phyloP scores from a whole-genome alignment of 176 grass and related monocot species.

The Metroxylon sagu region DNA sequence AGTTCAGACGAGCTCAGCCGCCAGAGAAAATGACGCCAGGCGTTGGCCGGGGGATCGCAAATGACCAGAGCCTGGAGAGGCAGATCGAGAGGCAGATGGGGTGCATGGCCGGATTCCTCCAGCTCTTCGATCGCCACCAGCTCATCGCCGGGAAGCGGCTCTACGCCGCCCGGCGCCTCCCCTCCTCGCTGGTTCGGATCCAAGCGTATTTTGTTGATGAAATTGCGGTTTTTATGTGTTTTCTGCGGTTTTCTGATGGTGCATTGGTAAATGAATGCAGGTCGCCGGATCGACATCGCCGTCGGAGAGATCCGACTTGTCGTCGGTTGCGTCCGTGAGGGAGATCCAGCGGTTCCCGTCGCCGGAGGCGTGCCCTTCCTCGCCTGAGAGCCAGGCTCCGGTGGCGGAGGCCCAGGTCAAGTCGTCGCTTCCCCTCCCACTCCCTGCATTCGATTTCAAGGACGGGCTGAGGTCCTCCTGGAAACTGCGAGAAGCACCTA shows the following conservation, averaged over 20 bases:
- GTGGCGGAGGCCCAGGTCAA: too few species aligned
- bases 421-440: not conserved
- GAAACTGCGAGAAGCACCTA: constrained; percentile 23
- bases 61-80: constrained; percentile 45
- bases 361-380: not conserved
- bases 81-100: constrained; percentile 54
- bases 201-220: too few species aligned
- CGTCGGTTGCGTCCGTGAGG: constrained; percentile 1
- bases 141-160: constrained; percentile 5
- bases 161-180: constrained; percentile 9
- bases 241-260: not conserved
- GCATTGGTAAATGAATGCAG: constrained; percentile 11
- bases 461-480: constrained; percentile 11
- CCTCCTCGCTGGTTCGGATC: constrained; percentile 3
- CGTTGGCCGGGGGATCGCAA: constrained; percentile 19
- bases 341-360: constrained; percentile 1
- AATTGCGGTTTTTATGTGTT: too few species aligned
- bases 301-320: constrained; percentile 25
- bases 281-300: constrained; percentile 21
- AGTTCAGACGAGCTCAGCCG: not conserved
- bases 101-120: constrained; percentile 74
- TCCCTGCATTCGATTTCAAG: constrained; percentile 1
- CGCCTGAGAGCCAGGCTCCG: too few species aligned
- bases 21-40: not conserved
- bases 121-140: constrained; percentile 75